These are phyloP conservation scores for Phallus indusiatus DNA, from an alignment of 768 basidiomycete genomes.

Conservation along the genomic window DNA sequence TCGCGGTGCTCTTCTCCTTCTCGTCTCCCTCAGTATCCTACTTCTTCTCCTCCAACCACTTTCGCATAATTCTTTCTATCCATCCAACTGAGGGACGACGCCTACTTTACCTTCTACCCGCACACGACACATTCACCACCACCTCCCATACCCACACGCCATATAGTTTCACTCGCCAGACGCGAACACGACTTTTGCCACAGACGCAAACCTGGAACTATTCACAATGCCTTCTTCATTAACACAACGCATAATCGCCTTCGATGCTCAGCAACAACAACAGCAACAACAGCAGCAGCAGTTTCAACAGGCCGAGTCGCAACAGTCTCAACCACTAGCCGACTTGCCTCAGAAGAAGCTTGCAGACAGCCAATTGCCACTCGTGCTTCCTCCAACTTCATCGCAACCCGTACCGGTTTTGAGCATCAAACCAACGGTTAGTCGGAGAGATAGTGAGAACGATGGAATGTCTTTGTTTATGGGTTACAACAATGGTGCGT, in stretches of 20 bases:
- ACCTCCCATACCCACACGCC: too few species aligned
- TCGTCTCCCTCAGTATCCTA: too few species aligned
- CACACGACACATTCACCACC: too few species aligned
- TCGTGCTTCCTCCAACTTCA: not conserved
- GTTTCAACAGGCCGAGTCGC: not conserved
- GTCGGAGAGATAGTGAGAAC: not conserved
- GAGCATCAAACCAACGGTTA: not conserved
- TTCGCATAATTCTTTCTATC: too few species aligned
- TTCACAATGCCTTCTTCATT: not conserved
- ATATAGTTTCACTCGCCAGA: too few species aligned
- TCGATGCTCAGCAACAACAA: not conserved
- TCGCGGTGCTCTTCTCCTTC: too few species aligned
- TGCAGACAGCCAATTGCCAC: not conserved
- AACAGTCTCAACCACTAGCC: not conserved
- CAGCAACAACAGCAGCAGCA: not conserved
- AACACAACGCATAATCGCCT: not conserved
- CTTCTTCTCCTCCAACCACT: too few species aligned
- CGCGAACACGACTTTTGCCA: too few species aligned
- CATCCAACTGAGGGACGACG: too few species aligned
- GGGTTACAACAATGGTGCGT: not conserved
- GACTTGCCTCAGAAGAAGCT: not conserved
- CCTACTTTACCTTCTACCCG: too few species aligned
- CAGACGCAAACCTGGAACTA: not conserved
- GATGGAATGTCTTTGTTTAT: not conserved
- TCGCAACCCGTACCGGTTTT: not conserved